Percentiles rank a stretch among this genome's conserved stretches.
phyloP scores from a whole-genome alignment of 164 flowering plant genomes.

The Magnolia officinalis region DNA sequence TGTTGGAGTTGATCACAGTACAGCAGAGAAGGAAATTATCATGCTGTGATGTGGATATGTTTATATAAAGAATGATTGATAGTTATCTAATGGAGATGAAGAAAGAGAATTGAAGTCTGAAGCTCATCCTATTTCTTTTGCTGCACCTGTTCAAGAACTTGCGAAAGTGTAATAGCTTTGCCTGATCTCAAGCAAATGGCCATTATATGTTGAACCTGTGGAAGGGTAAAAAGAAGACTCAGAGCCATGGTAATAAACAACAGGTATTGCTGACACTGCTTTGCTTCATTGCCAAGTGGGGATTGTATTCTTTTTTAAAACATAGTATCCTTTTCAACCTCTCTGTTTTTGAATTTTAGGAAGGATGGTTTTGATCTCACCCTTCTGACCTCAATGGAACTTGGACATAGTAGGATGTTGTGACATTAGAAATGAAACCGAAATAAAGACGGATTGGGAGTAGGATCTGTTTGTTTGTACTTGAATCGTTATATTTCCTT shows the following conservation, averaged over 20 bases:
- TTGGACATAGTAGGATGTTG: background rate
- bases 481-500: background rate
- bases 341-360: background rate
- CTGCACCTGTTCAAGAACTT: constrained; percentile 27
- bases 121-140: background rate
- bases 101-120: too few species aligned
- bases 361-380: constrained; percentile 15
- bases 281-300: background rate
- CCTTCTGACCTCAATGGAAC: constrained; percentile 1
- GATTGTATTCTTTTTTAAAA: background rate
- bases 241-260: background rate
- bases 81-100: too few species aligned
- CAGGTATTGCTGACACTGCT: background rate
- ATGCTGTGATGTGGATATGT: too few species aligned
- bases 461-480: background rate
- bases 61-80: too few species aligned
- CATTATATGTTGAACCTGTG: background rate
- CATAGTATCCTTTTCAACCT: background rate
- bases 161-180: too few species aligned
- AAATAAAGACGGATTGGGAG: background rate
- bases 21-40: too few species aligned
- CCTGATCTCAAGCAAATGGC: too few species aligned
- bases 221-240: background rate
- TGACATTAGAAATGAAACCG: background rate
- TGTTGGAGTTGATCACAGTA: too few species aligned